Evolutionary conservation across 1,284 basidiomycete species (phyloP).

Genomic region (Tilletia indica): DNA sequence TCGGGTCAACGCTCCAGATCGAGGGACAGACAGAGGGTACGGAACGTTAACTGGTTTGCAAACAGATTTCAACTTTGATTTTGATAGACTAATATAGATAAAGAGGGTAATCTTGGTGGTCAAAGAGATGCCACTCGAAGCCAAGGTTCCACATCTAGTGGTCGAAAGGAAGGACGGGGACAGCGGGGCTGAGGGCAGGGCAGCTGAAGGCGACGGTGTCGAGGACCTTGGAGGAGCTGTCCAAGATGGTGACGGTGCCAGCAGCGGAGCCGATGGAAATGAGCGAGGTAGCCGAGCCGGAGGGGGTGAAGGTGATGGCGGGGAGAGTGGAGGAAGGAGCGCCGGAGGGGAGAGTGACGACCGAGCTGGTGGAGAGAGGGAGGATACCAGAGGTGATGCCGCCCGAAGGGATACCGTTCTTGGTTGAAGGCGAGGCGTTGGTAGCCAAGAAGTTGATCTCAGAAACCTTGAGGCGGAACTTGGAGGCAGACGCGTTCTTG

Average conservation of each 20-base stretch:
- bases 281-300: not conserved
- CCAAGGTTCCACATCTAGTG: not conserved
- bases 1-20: too few relatives aligned
- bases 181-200: conserved; percentile 10
- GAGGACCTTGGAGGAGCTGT: conserved; percentile 1
- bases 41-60: too few relatives aligned
- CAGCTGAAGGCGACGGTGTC: conserved; percentile 5
- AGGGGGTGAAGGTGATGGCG: conserved; percentile 17
- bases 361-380: conserved; percentile 14
- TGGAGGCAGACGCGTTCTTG: not conserved
- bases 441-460: conserved; percentile 5
- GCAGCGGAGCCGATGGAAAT: conserved; percentile 16
- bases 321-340: conserved; percentile 2
- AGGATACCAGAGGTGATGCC: conserved; percentile 7
- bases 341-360: conserved; percentile 16
- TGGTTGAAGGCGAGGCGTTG: conserved; percentile 17
- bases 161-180: conserved; percentile 16
- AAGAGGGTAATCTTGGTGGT: too few relatives aligned
- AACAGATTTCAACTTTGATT: too few relatives aligned
- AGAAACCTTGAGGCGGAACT: conserved; percentile 8
- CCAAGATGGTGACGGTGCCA: conserved; percentile 10
- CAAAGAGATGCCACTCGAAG: too few relatives aligned
- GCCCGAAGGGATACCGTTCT: conserved; percentile 14
- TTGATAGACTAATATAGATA: too few relatives aligned
- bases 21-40: too few relatives aligned